Evolutionary conservation across 768 basidiomycete species (phyloP).

Genomic region (Rubroboletus pulcherrimus): DNA sequence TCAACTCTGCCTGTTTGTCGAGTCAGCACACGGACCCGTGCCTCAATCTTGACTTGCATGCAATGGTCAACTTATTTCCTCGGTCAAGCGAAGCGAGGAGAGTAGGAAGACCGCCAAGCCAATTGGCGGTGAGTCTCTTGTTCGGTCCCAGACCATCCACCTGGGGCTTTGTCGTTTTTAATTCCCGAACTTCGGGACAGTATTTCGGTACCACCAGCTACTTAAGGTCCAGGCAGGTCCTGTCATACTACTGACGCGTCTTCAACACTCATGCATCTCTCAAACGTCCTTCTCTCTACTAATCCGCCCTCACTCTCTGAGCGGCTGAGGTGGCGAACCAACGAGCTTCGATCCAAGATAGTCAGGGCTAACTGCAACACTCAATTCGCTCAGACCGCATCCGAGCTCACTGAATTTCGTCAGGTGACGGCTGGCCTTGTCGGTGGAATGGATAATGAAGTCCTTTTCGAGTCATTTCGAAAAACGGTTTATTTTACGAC

Average conservation of each 20-base stretch:
- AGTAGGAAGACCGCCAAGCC: neutral
- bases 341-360: neutral
- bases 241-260: neutral
- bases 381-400: slow-evolving; percentile 4
- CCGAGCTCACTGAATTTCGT: slow-evolving; percentile 6
- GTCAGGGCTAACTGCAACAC: neutral
- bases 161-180: neutral
- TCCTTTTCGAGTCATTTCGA: slow-evolving; percentile 8
- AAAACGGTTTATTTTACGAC: slow-evolving; percentile 10
- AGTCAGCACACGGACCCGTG: no score
- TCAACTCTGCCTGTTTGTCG: no score
- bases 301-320: neutral
- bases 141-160: neutral
- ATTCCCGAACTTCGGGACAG: neutral
- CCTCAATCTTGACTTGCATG: neutral
- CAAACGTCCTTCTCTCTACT: neutral
- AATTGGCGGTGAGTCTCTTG: neutral
- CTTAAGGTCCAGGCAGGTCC: neutral
- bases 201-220: neutral
- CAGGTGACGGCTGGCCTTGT: neutral
- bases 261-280: neutral
- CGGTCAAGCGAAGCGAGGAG: neutral
- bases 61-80: neutral
- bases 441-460: neutral
- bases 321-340: neutral